Percentiles rank a stretch among this genome's conserved stretches.
Evolutionary conservation across 2,329 filamentous ascomycete genomes (phyloP).

Genomic region (Colletotrichum sp.): DNA sequence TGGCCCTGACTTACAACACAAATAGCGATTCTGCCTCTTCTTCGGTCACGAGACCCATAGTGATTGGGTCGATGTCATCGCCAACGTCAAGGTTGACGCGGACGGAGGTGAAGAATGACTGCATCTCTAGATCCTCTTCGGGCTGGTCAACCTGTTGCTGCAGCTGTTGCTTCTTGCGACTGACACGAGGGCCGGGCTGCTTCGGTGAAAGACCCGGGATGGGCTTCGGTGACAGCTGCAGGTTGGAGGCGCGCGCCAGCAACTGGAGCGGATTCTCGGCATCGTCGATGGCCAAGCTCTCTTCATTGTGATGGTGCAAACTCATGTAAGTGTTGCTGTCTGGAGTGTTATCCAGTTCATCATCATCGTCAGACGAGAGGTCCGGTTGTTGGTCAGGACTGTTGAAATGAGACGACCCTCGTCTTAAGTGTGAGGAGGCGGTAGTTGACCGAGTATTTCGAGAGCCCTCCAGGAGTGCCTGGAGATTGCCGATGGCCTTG

Average conservation of each 20-base stretch:
- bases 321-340: slow-evolving; percentile 24
- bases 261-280: slow-evolving; percentile 78
- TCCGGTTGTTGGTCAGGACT: slow-evolving; percentile 30
- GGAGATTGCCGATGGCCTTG: slow-evolving; percentile 48
- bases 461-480: slow-evolving; percentile 39
- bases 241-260: slow-evolving; percentile 73
- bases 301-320: slow-evolving; percentile 36
- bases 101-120: slow-evolving; percentile 70
- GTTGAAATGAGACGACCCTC: slow-evolving; percentile 15
- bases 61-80: slow-evolving; percentile 69
- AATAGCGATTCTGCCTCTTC: slow-evolving; percentile 70
- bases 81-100: slow-evolving; percentile 67
- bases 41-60: slow-evolving; percentile 70
- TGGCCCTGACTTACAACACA: slow-evolving; percentile 55
- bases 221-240: slow-evolving; percentile 55
- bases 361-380: slow-evolving; percentile 35
- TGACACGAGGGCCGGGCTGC: slow-evolving; percentile 9
- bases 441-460: slow-evolving; percentile 17
- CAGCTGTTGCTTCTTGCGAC: slow-evolving; percentile 18
- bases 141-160: slow-evolving; percentile 27
- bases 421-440: slow-evolving; percentile 23
- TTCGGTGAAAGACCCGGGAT: slow-evolving; percentile 24
- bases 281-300: slow-evolving; percentile 68
- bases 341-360: slow-evolving; percentile 31
- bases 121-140: slow-evolving; percentile 51